Conservation (phyloP, 805 yeast species). For the Barnettozyma salicaria region DNA sequence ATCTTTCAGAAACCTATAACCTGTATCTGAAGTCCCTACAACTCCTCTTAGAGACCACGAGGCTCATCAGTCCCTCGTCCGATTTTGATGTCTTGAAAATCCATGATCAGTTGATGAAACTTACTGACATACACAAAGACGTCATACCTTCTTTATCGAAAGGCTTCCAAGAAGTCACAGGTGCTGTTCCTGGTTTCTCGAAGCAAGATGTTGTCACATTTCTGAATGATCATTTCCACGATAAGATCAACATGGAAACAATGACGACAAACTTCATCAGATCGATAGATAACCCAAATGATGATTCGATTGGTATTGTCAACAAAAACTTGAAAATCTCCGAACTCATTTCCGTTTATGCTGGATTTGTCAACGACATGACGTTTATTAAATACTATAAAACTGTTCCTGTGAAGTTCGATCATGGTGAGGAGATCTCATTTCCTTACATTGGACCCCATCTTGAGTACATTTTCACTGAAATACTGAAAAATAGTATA, state of each 20-base stretch:
- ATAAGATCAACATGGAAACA: slow-evolving; percentile 81
- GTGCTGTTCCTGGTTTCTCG: slow-evolving; percentile 30
- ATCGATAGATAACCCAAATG: slow-evolving; percentile 40
- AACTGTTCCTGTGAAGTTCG: slow-evolving; percentile 53
- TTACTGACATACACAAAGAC: slow-evolving; percentile 75
- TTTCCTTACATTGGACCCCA: slow-evolving; percentile 87
- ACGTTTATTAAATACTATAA: slow-evolving; percentile 80
- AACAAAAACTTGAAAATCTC: slow-evolving; percentile 62
- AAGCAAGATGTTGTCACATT: slow-evolving; percentile 50
- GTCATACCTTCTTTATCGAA: slow-evolving; percentile 75
- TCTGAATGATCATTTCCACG: slow-evolving; percentile 70
- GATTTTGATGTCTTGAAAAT: slow-evolving; percentile 41
- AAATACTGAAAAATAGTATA: slow-evolving; percentile 78
- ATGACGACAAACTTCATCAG: slow-evolving; percentile 81
- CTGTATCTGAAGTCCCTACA: slow-evolving; percentile 67
- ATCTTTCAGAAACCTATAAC: slow-evolving; percentile 70
- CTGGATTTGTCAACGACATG: slow-evolving; percentile 75
- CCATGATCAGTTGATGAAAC: slow-evolving; percentile 45
- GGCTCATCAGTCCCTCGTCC: slow-evolving; percentile 32
- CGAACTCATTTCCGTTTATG: slow-evolving; percentile 55
- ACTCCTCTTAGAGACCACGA: slow-evolving; percentile 39
- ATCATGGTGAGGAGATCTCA: slow-evolving; percentile 47
- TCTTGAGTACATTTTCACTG: slow-evolving; percentile 81
- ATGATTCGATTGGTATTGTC: slow-evolving; percentile 57
- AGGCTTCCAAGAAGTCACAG: slow-evolving; percentile 68